Evolutionary conservation across 2,329 filamentous ascomycete species (phyloP).

Genomic region (Thielaviopsis euricoi): DNA sequence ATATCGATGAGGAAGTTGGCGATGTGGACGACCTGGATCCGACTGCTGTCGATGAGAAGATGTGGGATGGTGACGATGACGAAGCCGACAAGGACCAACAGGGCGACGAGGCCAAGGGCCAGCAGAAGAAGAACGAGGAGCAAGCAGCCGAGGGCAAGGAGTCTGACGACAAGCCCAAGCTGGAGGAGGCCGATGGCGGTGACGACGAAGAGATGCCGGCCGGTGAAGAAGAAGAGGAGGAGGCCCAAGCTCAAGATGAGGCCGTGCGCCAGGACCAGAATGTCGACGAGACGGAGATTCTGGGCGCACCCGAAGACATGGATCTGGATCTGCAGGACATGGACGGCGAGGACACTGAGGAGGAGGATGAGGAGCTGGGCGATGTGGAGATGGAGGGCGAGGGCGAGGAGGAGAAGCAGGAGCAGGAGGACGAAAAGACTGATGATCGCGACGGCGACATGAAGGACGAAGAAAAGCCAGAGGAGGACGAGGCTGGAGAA

Average conservation of each 20-base stretch:
- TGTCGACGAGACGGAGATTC: slow-evolving; percentile 61
- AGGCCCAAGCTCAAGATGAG: slow-evolving; percentile 37
- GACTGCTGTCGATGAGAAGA: slow-evolving; percentile 88
- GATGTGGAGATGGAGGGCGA: slow-evolving; percentile 31
- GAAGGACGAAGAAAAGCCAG: slow-evolving; percentile 39
- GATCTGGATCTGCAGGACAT: slow-evolving; percentile 65
- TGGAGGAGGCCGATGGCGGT: slow-evolving; percentile 32
- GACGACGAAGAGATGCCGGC: slow-evolving; percentile 16
- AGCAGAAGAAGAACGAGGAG: slow-evolving; percentile 48
- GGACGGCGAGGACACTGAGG: slow-evolving; percentile 28
- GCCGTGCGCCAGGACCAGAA: slow-evolving; percentile 52
- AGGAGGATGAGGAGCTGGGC: slow-evolving; percentile 40
- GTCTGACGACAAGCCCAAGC: slow-evolving; percentile 25
- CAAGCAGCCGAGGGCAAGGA: slow-evolving; percentile 42
- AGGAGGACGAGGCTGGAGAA: slow-evolving; percentile 40
- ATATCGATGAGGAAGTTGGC: slow-evolving; percentile 78
- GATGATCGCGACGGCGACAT: slow-evolving; percentile 36
- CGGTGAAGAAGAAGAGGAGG: slow-evolving; percentile 22
- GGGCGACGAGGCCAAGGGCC: slow-evolving; percentile 53
- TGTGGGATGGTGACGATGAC: slow-evolving; percentile 83
- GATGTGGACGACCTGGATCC: slow-evolving; percentile 84
- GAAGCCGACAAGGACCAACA: slow-evolving; percentile 71
- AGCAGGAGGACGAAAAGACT: slow-evolving; percentile 18
- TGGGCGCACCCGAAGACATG: slow-evolving; percentile 79
- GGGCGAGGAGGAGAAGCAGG: slow-evolving; percentile 21